phyloP scores from a whole-genome alignment of 176 grass and related monocot species.

The Triticum aestivum region DNA sequence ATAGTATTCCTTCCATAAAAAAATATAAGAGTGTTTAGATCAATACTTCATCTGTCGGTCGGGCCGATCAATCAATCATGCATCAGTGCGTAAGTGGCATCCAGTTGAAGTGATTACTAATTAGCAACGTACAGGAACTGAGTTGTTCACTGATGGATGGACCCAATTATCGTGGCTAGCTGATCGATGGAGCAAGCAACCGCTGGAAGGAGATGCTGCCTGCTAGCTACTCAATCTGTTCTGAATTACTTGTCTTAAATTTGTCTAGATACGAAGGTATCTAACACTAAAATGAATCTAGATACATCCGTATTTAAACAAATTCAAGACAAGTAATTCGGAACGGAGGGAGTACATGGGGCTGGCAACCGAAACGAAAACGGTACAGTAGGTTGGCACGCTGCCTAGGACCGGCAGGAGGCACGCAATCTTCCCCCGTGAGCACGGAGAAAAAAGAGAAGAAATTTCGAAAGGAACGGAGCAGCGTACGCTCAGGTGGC shows the following conservation, averaged over 20 bases:
- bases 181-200: neutral
- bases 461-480: slow-evolving; percentile 15
- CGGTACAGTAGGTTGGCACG: neutral
- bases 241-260: no score
- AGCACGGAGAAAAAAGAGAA: neutral
- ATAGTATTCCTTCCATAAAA: neutral
- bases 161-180: neutral
- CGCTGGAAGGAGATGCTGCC: neutral
- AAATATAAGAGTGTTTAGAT: no score
- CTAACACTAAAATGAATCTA: no score
- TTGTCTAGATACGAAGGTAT: no score
- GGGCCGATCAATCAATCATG: neutral
- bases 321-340: no score
- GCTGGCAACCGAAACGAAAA: neutral
- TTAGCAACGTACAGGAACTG: neutral
- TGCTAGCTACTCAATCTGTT: no score
- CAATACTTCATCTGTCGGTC: neutral
- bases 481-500: neutral
- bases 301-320: no score
- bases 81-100: neutral
- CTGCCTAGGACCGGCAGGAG: neutral
- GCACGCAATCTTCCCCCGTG: neutral
- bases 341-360: neutral
- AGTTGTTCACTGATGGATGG: neutral
- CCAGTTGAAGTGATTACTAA: neutral